Conservation (phyloP, 129 eudicot genomes). For the Pulicaria dysenterica region DNA sequence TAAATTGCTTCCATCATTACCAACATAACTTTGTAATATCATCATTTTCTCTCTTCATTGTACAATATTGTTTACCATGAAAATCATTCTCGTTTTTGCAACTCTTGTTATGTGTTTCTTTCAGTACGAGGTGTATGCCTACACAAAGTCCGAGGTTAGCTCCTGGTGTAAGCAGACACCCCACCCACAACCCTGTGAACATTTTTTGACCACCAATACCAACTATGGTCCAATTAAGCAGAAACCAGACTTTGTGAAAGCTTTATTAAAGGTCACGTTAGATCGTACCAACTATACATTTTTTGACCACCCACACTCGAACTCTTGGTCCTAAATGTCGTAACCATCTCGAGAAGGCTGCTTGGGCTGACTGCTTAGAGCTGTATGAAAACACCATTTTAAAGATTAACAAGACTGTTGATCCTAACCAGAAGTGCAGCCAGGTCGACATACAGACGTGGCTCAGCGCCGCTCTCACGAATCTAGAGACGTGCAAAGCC, state of each 20-base stretch:
- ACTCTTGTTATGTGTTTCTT: conserved; percentile 21
- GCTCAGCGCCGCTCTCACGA: conserved; percentile 51
- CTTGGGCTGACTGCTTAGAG: conserved; percentile 81
- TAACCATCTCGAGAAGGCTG: conserved; percentile 58
- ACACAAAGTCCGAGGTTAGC: conserved; percentile 32
- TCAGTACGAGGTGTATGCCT: conserved; percentile 32
- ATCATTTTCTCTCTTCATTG: too few relatives aligned
- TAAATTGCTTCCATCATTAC: conserved; percentile 14
- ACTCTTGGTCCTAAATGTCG: conserved; percentile 62
- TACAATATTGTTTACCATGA: not conserved
- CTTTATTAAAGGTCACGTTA: conserved; percentile 50
- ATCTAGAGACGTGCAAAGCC: conserved; percentile 46
- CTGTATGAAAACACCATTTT: conserved; percentile 57
- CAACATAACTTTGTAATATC: too few relatives aligned
- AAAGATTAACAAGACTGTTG: conserved; percentile 47
- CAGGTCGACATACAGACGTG: conserved; percentile 46
- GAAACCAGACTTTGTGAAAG: conserved; percentile 56
- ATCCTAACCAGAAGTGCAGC: conserved; percentile 47
- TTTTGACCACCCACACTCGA: conserved; percentile 34
- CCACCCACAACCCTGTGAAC: conserved; percentile 71
- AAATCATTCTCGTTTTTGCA: conserved; percentile 31
- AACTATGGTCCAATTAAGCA: conserved; percentile 41
- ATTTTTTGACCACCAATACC: conserved; percentile 47
- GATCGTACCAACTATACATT: conserved; percentile 48
- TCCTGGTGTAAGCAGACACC: conserved; percentile 81